Percentiles rank a stretch among this genome's conserved stretches.
phyloP scores from a whole-genome alignment of 176 grass and related monocot genomes.

The Otatea glauca region DNA sequence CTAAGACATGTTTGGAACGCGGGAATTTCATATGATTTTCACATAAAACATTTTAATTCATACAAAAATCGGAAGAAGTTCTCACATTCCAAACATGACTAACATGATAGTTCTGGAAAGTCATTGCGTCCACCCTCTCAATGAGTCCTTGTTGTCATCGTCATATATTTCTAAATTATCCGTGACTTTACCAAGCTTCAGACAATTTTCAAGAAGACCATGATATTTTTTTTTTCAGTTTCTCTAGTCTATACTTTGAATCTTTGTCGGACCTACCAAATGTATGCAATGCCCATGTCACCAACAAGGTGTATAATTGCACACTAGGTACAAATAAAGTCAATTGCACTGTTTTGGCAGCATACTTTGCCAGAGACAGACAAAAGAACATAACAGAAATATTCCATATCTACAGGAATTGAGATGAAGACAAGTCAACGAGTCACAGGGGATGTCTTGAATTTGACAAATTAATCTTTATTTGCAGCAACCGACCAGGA shows the following conservation, averaged over 20 bases:
- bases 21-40: too few relatives aligned
- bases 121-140: not conserved
- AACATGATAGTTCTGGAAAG: too few relatives aligned
- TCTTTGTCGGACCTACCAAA: not conserved
- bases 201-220: not conserved
- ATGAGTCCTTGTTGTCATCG: not conserved
- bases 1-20: too few relatives aligned
- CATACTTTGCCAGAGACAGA: not conserved
- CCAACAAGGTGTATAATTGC: not conserved
- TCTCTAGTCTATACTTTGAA: slow-evolving; percentile 2
- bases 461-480: not conserved
- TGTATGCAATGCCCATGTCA: not conserved
- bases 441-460: not conserved
- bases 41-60: too few relatives aligned
- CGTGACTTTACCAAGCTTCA: not conserved
- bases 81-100: accelerated
- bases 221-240: not conserved
- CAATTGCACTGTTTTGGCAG: slow-evolving; percentile 3
- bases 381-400: not conserved
- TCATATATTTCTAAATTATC: not conserved
- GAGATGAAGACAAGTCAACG: not conserved
- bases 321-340: not conserved
- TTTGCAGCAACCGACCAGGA: not conserved
- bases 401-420: slow-evolving; percentile 1
- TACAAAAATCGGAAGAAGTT: too few relatives aligned